These are phyloP conservation scores for Polymyxa betae DNA, from an alignment of 208 protist genomes.

Conservation along the genomic window DNA sequence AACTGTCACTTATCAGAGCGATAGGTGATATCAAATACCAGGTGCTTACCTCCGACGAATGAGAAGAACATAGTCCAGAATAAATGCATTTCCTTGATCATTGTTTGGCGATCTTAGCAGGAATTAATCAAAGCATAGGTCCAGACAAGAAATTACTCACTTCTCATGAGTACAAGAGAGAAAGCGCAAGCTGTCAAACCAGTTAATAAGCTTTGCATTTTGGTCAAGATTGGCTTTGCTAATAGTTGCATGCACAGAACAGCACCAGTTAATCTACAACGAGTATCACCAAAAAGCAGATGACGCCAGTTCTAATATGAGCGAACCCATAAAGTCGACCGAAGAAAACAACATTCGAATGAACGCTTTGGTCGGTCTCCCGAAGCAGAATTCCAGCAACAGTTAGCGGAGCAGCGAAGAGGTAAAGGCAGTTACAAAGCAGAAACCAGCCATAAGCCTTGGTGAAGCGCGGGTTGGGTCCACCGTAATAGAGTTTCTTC, in stretches of 20 bases:
- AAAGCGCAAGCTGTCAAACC: background rate
- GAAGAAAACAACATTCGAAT: conserved; percentile 22
- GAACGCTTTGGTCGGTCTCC: background rate
- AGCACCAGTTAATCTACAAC: background rate
- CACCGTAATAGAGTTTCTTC: background rate
- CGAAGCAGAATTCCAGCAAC: background rate
- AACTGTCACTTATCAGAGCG: background rate
- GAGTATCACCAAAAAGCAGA: background rate
- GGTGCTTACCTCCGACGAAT: background rate
- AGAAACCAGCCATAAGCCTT: background rate
- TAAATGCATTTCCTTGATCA: background rate
- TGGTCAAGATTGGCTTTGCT: background rate
- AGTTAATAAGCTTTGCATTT: background rate
- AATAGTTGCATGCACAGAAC: background rate
- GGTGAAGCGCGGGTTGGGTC: background rate
- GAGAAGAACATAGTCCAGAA: conserved; percentile 4
- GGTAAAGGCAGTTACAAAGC: background rate
- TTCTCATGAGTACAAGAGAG: background rate
- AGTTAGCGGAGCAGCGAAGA: background rate
- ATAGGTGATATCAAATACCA: background rate
- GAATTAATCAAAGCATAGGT: too few species aligned
- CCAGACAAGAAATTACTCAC: too few species aligned
- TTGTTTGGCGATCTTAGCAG: background rate
- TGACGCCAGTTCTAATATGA: background rate
- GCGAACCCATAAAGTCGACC: background rate